phyloP scores from a whole-genome alignment of 306 rosid genomes.

The Cicer pinnatifidum region DNA sequence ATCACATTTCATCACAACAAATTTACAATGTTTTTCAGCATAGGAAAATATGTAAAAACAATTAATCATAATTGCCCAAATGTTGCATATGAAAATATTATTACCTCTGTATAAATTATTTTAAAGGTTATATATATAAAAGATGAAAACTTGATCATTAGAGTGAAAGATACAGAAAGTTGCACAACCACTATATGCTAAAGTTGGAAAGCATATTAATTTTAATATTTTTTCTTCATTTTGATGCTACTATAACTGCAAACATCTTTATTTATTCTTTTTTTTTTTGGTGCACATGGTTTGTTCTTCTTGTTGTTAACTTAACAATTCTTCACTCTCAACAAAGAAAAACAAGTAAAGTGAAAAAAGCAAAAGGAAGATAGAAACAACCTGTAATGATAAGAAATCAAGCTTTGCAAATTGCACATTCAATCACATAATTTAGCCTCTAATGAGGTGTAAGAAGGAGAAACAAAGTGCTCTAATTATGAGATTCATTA shows the following conservation, averaged over 20 bases:
- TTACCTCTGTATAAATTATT: slow-evolving; percentile 26
- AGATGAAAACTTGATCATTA: slow-evolving; percentile 29
- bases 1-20: slow-evolving; percentile 43
- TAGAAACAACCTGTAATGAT: slow-evolving; percentile 45
- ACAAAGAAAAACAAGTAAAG: slow-evolving; percentile 32
- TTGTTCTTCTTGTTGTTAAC: slow-evolving; percentile 42
- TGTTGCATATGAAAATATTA: slow-evolving; percentile 17
- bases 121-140: slow-evolving; percentile 24
- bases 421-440: slow-evolving; percentile 40
- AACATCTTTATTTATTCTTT: slow-evolving; percentile 36
- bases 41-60: slow-evolving; percentile 27
- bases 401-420: slow-evolving; percentile 45
- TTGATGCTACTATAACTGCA: slow-evolving; percentile 42
- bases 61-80: slow-evolving; percentile 20
- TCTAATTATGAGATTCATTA: slow-evolving; percentile 48
- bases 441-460: slow-evolving; percentile 45
- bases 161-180: slow-evolving; percentile 39
- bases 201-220: slow-evolving; percentile 39
- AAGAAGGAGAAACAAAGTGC: slow-evolving; percentile 48
- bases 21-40: slow-evolving; percentile 31
- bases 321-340: slow-evolving; percentile 15
- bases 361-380: slow-evolving; percentile 41
- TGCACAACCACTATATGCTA: slow-evolving; percentile 34
- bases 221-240: slow-evolving; percentile 1
- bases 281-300: slow-evolving; percentile 39